Evolutionary conservation across 805 yeast genomes (phyloP).

Genomic region (Pichia californica): DNA sequence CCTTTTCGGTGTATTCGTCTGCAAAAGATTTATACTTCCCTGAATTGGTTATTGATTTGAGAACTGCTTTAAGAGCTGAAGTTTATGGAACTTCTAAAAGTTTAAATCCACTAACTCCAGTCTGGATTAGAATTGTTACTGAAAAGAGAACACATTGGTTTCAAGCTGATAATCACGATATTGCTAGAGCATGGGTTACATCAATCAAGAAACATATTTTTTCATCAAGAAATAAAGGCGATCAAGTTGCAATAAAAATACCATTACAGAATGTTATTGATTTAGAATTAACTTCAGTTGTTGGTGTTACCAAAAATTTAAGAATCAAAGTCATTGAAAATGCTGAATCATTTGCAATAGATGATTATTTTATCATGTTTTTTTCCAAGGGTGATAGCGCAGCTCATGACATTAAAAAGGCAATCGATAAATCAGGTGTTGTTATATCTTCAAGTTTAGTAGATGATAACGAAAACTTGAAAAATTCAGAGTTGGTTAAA

Average conservation of each 20-base stretch:
- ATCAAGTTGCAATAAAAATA: conserved; percentile 68
- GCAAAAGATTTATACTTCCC: conserved; percentile 88
- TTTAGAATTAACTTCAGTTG: conserved; percentile 47
- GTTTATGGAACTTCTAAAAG: conserved; percentile 26
- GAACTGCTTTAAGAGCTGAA: conserved; percentile 56
- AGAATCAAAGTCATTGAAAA: conserved; percentile 57
- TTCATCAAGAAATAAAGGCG: conserved; percentile 60
- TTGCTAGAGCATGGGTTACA: conserved; percentile 80
- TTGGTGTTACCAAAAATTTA: conserved; percentile 52
- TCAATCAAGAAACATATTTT: conserved; percentile 70
- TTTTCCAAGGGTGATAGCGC: conserved; percentile 46
- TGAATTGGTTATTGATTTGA: conserved; percentile 61
- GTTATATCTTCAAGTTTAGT: conserved; percentile 14
- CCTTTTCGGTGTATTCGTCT: conserved; percentile 59
- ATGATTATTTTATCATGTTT: conserved; percentile 65
- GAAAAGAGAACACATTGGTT: conserved; percentile 55
- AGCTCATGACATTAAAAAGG: conserved; percentile 33
- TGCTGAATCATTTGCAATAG: conserved; percentile 47
- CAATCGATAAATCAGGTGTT: conserved; percentile 31
- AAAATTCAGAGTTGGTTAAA: conserved; percentile 18
- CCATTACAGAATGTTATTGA: conserved; percentile 66
- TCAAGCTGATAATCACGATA: conserved; percentile 61
- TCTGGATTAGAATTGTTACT: conserved; percentile 55
- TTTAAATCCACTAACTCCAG: conserved; percentile 22
- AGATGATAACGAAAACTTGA: conserved; percentile 18